Evolutionary conservation across 2,329 filamentous ascomycete genomes (phyloP).

Genomic region (Fonsecaea nubica): DNA sequence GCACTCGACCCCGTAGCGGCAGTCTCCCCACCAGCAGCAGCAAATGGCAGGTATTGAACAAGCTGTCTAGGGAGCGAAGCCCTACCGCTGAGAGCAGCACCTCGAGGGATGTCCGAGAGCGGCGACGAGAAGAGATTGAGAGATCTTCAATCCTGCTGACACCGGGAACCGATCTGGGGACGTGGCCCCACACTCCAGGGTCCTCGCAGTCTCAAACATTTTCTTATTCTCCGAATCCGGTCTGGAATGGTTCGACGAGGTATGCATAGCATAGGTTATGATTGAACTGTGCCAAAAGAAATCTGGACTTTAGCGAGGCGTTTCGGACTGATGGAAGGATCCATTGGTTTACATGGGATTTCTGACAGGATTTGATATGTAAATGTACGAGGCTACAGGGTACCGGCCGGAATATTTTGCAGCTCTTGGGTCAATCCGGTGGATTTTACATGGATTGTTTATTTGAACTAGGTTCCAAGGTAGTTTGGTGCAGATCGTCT

Average conservation of each 20-base stretch:
- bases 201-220: constrained; percentile 14
- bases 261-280: constrained; percentile 29
- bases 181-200: constrained; percentile 25
- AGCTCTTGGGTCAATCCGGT: not conserved
- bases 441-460: not conserved
- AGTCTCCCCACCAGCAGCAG: constrained; percentile 29
- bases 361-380: not conserved
- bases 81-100: constrained; percentile 22
- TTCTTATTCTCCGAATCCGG: constrained; percentile 11
- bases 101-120: constrained; percentile 36
- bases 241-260: constrained; percentile 22
- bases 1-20: constrained; percentile 31
- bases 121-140: constrained; percentile 38
- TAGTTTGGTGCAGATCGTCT: not conserved
- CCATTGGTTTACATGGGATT: not conserved
- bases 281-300: not conserved
- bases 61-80: constrained; percentile 30
- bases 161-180: constrained; percentile 15
- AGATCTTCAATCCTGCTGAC: constrained; percentile 30
- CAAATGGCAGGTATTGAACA: constrained; percentile 31
- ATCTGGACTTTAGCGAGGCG: constrained; percentile 25
- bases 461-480: not conserved
- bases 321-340: constrained; percentile 12
- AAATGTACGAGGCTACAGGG: not conserved
- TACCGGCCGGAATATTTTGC: not conserved